Evolutionary conservation across 2,329 filamentous ascomycete species (phyloP).

Genomic region (Colletotrichum musicola): DNA sequence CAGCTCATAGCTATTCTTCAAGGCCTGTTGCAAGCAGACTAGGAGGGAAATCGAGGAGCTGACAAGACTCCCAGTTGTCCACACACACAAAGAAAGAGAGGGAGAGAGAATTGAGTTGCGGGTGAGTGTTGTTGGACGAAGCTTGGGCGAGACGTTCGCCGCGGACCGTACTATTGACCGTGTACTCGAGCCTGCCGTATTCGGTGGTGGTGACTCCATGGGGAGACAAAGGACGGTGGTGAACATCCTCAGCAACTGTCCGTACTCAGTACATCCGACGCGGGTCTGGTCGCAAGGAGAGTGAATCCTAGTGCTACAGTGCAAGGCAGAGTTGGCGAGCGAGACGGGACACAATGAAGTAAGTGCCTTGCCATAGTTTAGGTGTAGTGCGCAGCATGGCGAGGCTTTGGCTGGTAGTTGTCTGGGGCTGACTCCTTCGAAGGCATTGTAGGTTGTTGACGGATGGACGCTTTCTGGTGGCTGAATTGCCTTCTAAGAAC

Average conservation of each 20-base stretch:
- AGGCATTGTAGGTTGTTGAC: no score
- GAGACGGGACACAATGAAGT: background rate
- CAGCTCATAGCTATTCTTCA: no score
- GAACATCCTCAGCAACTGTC: background rate
- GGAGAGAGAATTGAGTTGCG: conserved; percentile 10
- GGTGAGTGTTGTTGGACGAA: background rate
- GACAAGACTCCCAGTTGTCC: background rate
- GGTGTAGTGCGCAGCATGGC: background rate
- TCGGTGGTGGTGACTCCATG: background rate
- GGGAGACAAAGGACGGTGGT: conserved; percentile 2
- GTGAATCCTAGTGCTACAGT: background rate
- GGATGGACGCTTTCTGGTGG: no score
- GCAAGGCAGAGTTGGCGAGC: background rate
- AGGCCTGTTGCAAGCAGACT: no score
- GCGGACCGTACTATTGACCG: background rate
- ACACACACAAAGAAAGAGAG: no score
- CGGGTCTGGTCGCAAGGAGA: background rate
- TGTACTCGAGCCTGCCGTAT: background rate
- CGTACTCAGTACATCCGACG: background rate
- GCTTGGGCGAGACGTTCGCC: conserved; percentile 4
- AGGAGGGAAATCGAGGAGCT: no score
- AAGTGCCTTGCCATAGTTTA: no score
- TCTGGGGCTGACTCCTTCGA: background rate
- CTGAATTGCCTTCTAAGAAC: no score
- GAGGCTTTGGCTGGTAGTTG: background rate